Evolutionary conservation across 129 eudicot genomes (phyloP).

Genomic region (Glebionis coronaria): DNA sequence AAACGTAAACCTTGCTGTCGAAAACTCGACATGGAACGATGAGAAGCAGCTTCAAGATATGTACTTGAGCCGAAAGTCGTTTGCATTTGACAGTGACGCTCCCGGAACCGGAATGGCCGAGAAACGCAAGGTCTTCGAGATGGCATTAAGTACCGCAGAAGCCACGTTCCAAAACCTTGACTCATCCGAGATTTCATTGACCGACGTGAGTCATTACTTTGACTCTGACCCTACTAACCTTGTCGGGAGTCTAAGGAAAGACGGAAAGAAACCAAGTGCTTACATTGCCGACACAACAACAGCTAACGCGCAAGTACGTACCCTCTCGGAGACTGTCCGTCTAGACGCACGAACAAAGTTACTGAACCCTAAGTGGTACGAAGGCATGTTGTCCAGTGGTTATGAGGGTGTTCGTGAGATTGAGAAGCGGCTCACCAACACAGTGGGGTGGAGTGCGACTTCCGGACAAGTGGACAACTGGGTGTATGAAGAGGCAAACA

Average conservation of each 20-base stretch:
- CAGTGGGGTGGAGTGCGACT: slow-evolving; percentile 99
- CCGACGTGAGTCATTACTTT: slow-evolving; percentile 98
- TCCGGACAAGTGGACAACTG: slow-evolving; percentile 98
- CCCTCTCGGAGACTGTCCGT: slow-evolving; percentile 93
- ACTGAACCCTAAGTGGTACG: slow-evolving; percentile 98
- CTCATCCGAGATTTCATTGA: slow-evolving; percentile 89
- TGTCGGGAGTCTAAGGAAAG: slow-evolving; percentile 83
- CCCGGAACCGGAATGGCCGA: slow-evolving; percentile 96
- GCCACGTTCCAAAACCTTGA: slow-evolving; percentile 98
- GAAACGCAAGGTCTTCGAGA: slow-evolving; percentile 83
- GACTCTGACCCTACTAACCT: slow-evolving; percentile 98
- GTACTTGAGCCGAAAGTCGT: slow-evolving; percentile 95
- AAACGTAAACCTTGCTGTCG: slow-evolving; percentile 94
- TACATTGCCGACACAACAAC: slow-evolving; percentile 99
- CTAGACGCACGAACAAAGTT: slow-evolving; percentile 91
- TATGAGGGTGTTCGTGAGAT: slow-evolving; percentile 99
- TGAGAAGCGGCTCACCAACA: slow-evolving; percentile 89
- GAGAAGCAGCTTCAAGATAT: slow-evolving; percentile 99
- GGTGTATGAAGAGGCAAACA: slow-evolving; percentile 97
- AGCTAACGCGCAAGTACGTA: slow-evolving; percentile 94
- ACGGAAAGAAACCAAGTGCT: slow-evolving; percentile 96
- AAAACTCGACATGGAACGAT: slow-evolving; percentile 96
- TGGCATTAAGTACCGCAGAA: slow-evolving; percentile 96
- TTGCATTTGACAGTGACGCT: slow-evolving; percentile 89
- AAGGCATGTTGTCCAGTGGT: slow-evolving; percentile 93